phyloP scores from a whole-genome alignment of 768 basidiomycete genomes.

The Roridomyces roridus region DNA sequence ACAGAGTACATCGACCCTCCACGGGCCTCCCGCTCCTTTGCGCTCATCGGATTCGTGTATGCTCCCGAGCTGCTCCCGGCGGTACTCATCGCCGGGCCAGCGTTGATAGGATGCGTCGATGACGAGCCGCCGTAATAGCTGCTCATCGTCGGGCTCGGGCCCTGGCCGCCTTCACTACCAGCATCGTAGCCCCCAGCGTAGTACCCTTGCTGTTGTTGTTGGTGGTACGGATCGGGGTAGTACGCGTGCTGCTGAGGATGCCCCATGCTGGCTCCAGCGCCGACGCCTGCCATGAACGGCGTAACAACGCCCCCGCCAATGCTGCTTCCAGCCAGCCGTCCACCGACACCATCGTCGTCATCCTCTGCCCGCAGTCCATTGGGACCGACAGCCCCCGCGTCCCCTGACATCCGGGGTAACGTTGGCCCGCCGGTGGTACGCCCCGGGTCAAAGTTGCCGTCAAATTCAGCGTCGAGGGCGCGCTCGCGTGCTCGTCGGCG shows the following conservation, averaged over 20 bases:
- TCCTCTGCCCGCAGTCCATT: conserved; percentile 2
- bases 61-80: conserved; percentile 1
- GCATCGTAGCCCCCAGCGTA: not conserved
- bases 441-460: conserved; percentile 50
- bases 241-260: not conserved
- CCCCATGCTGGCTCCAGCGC: not conserved
- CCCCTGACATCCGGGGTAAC: conserved; percentile 15
- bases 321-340: conserved; percentile 34
- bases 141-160: conserved; percentile 17
- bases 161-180: conserved; percentile 1
- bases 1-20: conserved; percentile 5
- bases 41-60: too few relatives aligned
- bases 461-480: conserved; percentile 34
- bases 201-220: not conserved
- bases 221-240: not conserved
- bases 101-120: not conserved
- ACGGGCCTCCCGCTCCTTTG: conserved; percentile 25
- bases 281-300: conserved; percentile 32
- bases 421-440: conserved; percentile 26
- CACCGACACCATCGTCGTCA: conserved; percentile 45
- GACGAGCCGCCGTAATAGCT: too few relatives aligned
- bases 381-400: conserved; percentile 2
- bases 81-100: not conserved
- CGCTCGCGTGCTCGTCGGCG: conserved; percentile 31
- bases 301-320: conserved; percentile 40